Base-by-base conservation (phyloP, 352 stramenopile species). In the Globisporangium abappressorium region DNA sequence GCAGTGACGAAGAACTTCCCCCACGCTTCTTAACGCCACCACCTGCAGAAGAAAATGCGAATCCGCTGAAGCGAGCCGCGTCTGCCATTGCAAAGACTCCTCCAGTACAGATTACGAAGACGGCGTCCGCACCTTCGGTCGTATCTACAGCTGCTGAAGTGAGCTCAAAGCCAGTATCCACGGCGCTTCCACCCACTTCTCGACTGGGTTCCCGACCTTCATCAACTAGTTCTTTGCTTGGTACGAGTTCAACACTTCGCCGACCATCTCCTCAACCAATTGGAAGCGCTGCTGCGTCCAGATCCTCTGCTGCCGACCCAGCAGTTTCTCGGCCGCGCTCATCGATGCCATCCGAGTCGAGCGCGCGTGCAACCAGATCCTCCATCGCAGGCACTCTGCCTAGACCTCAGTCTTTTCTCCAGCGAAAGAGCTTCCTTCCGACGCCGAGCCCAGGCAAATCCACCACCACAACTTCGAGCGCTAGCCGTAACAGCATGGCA, bases 61-160 rank as follows among this genome's bases (percentile, higher is more conserved):
- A 80, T 18, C 71, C 65, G 24, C 49, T 80, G 24, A 80, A 80
- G 33, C 71, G 74, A 28, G 62, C 74, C 24, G 74, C 74, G 12
- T 68, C 74, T 38, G 62, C 71, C 3, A 80, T 80, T 18, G 64
- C 74, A 9, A 76, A 72, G 62, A 80, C 74, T 14, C 71, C 71
- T 20, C 65, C 74, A 8, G 41, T 70, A 12, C 62, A 56, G 6
- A 26, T 70, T 11, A 46, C 67, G 22, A 65, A 61, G 46, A 28
- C 66, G 6, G 28, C 61, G 3, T 46, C 54, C 15, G 11, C 66
- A 36, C 26, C 34, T 53, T 56, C 55, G n/a, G 47, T 46, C 22
- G 9, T 64, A 5, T 38, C 60, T 6, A 20, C 63, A 57, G 28
- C 38, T 20, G 24, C 28, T 9, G 55, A 58, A 36, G 51, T 14